Evolutionary conservation across 2,329 filamentous ascomycete species (phyloP).

Genomic region (Davidsoniella virescens): DNA sequence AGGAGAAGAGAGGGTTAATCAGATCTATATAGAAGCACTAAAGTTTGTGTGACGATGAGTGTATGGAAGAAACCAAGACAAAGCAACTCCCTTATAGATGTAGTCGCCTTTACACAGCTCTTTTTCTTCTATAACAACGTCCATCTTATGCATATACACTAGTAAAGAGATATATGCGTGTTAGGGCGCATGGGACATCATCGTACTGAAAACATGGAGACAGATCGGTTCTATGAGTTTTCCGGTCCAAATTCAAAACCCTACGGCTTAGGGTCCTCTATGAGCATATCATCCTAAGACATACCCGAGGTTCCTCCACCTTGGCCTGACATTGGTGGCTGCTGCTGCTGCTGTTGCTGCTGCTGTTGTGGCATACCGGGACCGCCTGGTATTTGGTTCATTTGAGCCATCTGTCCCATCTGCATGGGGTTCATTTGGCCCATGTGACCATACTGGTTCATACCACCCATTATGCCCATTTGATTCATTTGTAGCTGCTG

Average conservation of each 20-base stretch:
- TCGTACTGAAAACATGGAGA: no score
- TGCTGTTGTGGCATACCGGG: neutral
- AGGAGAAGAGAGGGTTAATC: no score
- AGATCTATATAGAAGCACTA: no score
- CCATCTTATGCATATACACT: no score
- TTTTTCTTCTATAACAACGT: no score
- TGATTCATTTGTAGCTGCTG: constrained; percentile 11
- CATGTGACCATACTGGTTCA: constrained; percentile 11
- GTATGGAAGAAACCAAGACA: no score
- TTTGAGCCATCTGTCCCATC: constrained; percentile 10
- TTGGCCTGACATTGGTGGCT: constrained; percentile 10
- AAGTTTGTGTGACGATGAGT: no score
- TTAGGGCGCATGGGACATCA: no score
- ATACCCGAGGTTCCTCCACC: constrained; percentile 9
- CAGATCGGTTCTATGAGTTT: no score
- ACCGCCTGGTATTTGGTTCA: constrained; percentile 9
- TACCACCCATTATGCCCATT: constrained; percentile 12
- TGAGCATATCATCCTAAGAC: constrained; percentile 12
- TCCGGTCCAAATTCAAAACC: no score
- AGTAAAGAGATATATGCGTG: neutral
- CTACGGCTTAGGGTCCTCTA: neutral
- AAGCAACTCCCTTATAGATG: neutral
- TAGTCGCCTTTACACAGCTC: neutral
- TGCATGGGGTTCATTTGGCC: constrained; percentile 9
- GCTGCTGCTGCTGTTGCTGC: neutral